phyloP scores from a whole-genome alignment of 2,329 filamentous ascomycete genomes.

The Fusarium haematococcum region DNA sequence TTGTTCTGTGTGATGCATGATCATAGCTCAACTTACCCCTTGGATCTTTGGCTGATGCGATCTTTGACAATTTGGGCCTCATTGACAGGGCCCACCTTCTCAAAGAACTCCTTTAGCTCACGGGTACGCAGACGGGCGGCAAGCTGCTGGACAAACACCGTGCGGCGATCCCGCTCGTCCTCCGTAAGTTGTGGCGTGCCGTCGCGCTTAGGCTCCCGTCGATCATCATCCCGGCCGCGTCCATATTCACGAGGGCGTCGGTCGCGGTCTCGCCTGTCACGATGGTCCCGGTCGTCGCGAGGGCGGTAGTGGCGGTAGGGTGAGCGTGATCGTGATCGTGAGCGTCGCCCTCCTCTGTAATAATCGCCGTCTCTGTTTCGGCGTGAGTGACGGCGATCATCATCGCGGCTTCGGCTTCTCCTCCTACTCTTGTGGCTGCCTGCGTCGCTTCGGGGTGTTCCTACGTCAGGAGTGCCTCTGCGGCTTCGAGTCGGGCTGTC shows the following conservation, averaged over 20 bases:
- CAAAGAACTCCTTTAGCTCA: constrained; percentile 94
- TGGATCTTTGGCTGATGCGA: constrained; percentile 93
- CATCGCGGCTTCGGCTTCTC: constrained; percentile 82
- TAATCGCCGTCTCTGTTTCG: constrained; percentile 81
- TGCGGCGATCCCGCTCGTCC: constrained; percentile 95
- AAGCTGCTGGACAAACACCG: constrained; percentile 98
- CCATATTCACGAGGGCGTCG: constrained; percentile 64
- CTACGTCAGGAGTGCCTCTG: constrained; percentile 66
- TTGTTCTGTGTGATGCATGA: not conserved
- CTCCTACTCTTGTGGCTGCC: constrained; percentile 86
- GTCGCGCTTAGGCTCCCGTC: constrained; percentile 58
- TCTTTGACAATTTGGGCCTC: constrained; percentile 99
- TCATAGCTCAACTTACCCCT: constrained; percentile 77
- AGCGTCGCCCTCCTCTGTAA: constrained; percentile 67
- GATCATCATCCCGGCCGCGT: constrained; percentile 65
- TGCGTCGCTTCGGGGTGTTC: constrained; percentile 79
- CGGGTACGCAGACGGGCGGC: constrained; percentile 92
- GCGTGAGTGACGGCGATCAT: constrained; percentile 78
- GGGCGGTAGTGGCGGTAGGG: constrained; percentile 71
- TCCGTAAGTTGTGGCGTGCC: constrained; percentile 83
- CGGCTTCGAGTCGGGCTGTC: constrained; percentile 65
- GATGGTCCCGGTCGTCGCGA: constrained; percentile 63
- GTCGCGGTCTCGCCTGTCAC: constrained; percentile 66
- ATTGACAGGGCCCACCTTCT: constrained; percentile 92
- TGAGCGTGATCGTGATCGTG: constrained; percentile 78